These are phyloP conservation scores for Pichia cabralensis DNA, from an alignment of 805 yeast species.

Conservation along the genomic window DNA sequence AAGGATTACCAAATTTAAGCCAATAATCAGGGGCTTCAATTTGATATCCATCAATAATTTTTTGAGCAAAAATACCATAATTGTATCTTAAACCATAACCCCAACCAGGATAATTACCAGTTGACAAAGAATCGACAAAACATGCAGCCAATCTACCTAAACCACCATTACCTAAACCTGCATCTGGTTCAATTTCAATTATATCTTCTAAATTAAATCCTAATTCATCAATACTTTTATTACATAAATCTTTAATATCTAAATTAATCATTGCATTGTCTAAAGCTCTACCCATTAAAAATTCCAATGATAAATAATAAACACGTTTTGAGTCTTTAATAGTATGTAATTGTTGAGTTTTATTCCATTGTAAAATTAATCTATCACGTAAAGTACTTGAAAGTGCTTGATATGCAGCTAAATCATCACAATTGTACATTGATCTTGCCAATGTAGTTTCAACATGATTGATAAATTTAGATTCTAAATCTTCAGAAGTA, in stretches of 20 bases:
- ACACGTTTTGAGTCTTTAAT: constrained; percentile 75
- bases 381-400: constrained; percentile 72
- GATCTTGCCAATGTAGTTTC: constrained; percentile 90
- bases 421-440: constrained; percentile 80
- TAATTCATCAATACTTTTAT: constrained; percentile 50
- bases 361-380: constrained; percentile 79
- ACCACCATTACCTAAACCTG: constrained; percentile 94
- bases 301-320: constrained; percentile 79
- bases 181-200: constrained; percentile 81
- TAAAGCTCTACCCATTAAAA: constrained; percentile 89
- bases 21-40: constrained; percentile 93
- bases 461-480: constrained; percentile 69
- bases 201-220: constrained; percentile 87
- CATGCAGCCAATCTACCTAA: constrained; percentile 92
- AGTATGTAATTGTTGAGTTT: constrained; percentile 86
- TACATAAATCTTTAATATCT: constrained; percentile 51
- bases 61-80: constrained; percentile 88
- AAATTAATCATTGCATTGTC: constrained; percentile 88
- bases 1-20: constrained; percentile 81
- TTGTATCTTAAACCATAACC: constrained; percentile 91
- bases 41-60: constrained; percentile 84
- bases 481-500: constrained; percentile 50
- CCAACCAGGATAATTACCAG: constrained; percentile 89
- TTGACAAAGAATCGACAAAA: constrained; percentile 78
- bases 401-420: constrained; percentile 90